phyloP scores from a whole-genome alignment of 2,329 filamentous ascomycete species.

The Cladosporium phlei region DNA sequence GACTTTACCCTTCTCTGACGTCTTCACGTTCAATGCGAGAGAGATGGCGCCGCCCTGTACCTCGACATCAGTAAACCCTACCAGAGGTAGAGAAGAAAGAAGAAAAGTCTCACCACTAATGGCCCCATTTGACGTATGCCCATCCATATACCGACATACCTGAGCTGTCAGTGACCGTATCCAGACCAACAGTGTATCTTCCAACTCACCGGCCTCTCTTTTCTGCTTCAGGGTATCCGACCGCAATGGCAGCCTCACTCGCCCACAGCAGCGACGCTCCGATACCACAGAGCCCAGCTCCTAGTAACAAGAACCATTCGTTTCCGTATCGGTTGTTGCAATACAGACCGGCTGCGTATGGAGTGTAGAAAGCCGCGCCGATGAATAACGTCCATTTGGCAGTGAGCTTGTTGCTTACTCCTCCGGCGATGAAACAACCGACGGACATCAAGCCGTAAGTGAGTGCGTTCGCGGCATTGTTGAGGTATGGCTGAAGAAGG shows the following conservation, averaged over 20 bases:
- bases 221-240: conserved; percentile 39
- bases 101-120: no score
- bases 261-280: conserved; percentile 49
- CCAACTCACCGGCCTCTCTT: conserved; percentile 10
- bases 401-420: conserved; percentile 34
- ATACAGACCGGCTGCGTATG: conserved; percentile 46
- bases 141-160: conserved; percentile 12
- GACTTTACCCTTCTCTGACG: conserved; percentile 14
- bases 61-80: no score
- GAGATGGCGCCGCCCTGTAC: conserved; percentile 12
- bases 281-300: conserved; percentile 44
- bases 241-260: conserved; percentile 45
- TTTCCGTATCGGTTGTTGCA: conserved; percentile 47
- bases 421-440: conserved; percentile 15
- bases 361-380: conserved; percentile 23
- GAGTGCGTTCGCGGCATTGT: conserved; percentile 16
- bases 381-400: conserved; percentile 29
- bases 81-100: no score
- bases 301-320: conserved; percentile 47
- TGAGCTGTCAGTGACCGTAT: conserved; percentile 57
- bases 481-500: conserved; percentile 8
- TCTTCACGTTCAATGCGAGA: conserved; percentile 14
- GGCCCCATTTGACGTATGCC: conserved; percentile 52
- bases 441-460: conserved; percentile 17
- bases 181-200: conserved; percentile 34